Conservation (phyloP, 495 filamentous ascomycete genomes). For the Rostrohypoxylon terebratum region DNA sequence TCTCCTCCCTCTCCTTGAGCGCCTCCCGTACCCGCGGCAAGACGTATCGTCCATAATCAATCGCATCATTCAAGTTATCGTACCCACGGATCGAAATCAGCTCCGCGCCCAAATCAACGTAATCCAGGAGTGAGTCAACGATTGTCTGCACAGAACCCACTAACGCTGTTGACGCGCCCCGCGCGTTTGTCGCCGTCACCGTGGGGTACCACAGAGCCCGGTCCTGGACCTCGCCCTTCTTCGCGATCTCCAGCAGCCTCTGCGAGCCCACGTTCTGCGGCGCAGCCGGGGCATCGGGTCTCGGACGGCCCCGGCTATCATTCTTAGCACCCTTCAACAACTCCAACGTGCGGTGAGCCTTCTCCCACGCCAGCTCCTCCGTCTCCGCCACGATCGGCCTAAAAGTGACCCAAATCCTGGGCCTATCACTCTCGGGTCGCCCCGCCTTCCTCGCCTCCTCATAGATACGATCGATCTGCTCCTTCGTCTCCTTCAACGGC, state of each 20-base stretch:
- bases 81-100: slow-evolving; percentile 67
- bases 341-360: slow-evolving; percentile 63
- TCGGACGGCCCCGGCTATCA: slow-evolving; percentile 48
- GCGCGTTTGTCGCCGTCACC: slow-evolving; percentile 65
- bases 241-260: slow-evolving; percentile 64
- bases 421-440: slow-evolving; percentile 52
- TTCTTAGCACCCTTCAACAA: slow-evolving; percentile 50
- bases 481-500: slow-evolving; percentile 66
- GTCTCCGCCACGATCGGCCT: slow-evolving; percentile 66
- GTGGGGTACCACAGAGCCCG: slow-evolving; percentile 68
- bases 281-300: slow-evolving; percentile 47
- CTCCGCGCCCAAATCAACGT: slow-evolving; percentile 64
- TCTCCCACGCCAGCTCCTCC: slow-evolving; percentile 66
- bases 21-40: slow-evolving; percentile 59
- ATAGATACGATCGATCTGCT: slow-evolving; percentile 67
- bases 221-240: slow-evolving; percentile 65
- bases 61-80: slow-evolving; percentile 66
- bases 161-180: slow-evolving; percentile 66
- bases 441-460: slow-evolving; percentile 62
- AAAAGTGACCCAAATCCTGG: slow-evolving; percentile 68
- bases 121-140: slow-evolving; percentile 63
- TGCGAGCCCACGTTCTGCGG: slow-evolving; percentile 68
- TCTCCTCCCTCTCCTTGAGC: slow-evolving; percentile 50
- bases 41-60: slow-evolving; percentile 65
- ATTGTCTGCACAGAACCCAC: slow-evolving; percentile 64